Evolutionary conservation across 78 protist species (phyloP).

Genomic region (Chrysochromulina parva): DNA sequence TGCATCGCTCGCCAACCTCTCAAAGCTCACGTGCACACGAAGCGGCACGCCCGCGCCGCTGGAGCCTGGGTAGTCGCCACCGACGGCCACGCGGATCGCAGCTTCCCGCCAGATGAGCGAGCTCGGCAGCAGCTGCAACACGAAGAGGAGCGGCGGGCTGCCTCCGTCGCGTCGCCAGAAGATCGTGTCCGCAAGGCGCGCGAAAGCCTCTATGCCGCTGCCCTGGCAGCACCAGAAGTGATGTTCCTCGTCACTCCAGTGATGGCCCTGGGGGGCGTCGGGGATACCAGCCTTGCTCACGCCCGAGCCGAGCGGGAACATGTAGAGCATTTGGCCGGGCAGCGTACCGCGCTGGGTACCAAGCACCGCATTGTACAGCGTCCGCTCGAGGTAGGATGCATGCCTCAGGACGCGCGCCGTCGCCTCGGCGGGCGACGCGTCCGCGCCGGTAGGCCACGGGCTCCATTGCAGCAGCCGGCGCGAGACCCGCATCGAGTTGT

Average conservation of each 20-base stretch:
- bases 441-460: not conserved
- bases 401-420: not conserved
- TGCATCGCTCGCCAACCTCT: not conserved
- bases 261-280: not conserved
- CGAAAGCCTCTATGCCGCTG: not conserved
- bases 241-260: not conserved
- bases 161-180: not conserved
- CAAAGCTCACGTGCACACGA: not conserved
- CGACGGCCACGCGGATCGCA: not conserved
- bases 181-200: not conserved
- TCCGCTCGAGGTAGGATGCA: not conserved
- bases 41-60: not conserved
- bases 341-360: slow-evolving; percentile 5
- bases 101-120: not conserved
- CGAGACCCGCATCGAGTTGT: not conserved
- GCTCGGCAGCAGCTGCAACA: not conserved
- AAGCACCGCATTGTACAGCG: slow-evolving; percentile 7
- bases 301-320: slow-evolving; percentile 12
- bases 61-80: not conserved
- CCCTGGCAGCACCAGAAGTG: slow-evolving; percentile 19
- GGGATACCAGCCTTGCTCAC: not conserved
- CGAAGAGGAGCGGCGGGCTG: not conserved
- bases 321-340: slow-evolving; percentile 22
- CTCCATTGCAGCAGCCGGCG: not conserved
- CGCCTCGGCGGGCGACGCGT: not conserved